Base-by-base conservation (phyloP, 768 basidiomycete species). In the Tricholoma sp. region DNA sequence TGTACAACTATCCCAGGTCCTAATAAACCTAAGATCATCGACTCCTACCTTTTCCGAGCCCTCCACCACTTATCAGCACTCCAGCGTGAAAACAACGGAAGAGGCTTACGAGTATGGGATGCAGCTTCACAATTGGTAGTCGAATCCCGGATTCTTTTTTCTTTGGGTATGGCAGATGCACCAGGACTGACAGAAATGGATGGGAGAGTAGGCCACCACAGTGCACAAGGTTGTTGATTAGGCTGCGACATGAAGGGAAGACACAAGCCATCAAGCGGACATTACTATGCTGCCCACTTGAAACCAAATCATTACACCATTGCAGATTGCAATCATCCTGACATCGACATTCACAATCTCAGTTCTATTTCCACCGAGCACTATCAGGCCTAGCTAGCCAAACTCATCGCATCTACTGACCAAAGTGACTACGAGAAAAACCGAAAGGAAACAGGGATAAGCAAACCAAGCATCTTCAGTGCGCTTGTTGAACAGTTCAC, bases 161-260 rank as follows among this genome's bases (percentile, higher is more conserved):
- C 46, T 1, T 31, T 57, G 7, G 64, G 41, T 10, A 57, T 58
- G 14, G 58, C 67, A 5, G 56, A 65, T 29, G 66, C 61, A 3
- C 21, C 55, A 29, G 63, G 46, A 52, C 47, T 60, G 46, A 43
- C 56, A 0, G 52, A 61, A 9, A 24, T 74, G 4, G 66, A 66
- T 55, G 74, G 72, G 0, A 52, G 65, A 8, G 71, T 71, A 11
- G 66, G 69, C 3, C 70, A 74, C 57, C 59, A 66, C 43, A 64
- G 69, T 10, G 46, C 55, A 19, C 56, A 59, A 8, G 69, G 66
- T 6, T 76, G 74, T 51, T 67, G 68, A 0, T 19, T 72, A 0
- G 66, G 61, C 45, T 75, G 72, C 55, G 35, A 19, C 0, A 54
- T 66, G 53, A 50, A 35, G 29, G 71, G 73, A 21, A 57, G 67